phyloP scores from a whole-genome alignment of 495 filamentous ascomycete species.

The Neurospora discreta region DNA sequence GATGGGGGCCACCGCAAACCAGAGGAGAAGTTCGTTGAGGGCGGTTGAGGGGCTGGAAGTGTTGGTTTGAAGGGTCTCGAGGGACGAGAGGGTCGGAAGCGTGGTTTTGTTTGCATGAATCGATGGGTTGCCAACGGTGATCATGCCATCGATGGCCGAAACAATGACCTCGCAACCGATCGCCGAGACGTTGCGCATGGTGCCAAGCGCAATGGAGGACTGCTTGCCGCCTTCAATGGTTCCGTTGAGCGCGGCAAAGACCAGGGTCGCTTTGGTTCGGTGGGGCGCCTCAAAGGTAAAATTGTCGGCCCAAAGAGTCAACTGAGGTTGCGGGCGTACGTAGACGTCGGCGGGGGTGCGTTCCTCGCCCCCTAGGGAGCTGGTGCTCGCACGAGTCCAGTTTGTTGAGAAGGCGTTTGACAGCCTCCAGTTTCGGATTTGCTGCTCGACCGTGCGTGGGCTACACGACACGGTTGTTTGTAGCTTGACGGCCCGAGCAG shows the following conservation, averaged over 20 bases:
- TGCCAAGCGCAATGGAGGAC: slow-evolving; percentile 2
- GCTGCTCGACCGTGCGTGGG: slow-evolving; percentile 9
- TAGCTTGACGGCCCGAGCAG: slow-evolving; percentile 13
- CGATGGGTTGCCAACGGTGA: slow-evolving; percentile 5
- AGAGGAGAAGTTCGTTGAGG: slow-evolving; percentile 22
- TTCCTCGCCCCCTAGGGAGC: slow-evolving; percentile 1
- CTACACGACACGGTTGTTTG: slow-evolving; percentile 13
- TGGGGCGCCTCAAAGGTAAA: slow-evolving; percentile 12
- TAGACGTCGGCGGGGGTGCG: slow-evolving; percentile 13
- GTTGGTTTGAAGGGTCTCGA: slow-evolving; percentile 5
- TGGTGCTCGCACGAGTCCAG: slow-evolving; percentile 13
- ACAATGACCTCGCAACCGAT: slow-evolving; percentile 16
- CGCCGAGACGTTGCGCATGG: slow-evolving; percentile 11
- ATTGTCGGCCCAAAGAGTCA: slow-evolving; percentile 16
- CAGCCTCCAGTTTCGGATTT: slow-evolving; percentile 4
- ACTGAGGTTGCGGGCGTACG: slow-evolving; percentile 10
- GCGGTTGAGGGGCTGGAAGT: neutral
- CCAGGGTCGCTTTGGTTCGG: slow-evolving; percentile 13
- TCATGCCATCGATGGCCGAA: slow-evolving; percentile 9
- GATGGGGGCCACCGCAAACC: slow-evolving; percentile 20
- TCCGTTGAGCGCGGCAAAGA: slow-evolving; percentile 23
- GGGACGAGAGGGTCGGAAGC: slow-evolving; percentile 13
- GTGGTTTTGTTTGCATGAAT: neutral
- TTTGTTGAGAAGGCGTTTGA: slow-evolving; percentile 21
- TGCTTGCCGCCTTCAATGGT: slow-evolving; percentile 14